Evolutionary conservation across 2,329 filamentous ascomycete species (phyloP), one percentile per base, ranked within the genome.

Genomic region (Ceratocystis papillata): DNA sequence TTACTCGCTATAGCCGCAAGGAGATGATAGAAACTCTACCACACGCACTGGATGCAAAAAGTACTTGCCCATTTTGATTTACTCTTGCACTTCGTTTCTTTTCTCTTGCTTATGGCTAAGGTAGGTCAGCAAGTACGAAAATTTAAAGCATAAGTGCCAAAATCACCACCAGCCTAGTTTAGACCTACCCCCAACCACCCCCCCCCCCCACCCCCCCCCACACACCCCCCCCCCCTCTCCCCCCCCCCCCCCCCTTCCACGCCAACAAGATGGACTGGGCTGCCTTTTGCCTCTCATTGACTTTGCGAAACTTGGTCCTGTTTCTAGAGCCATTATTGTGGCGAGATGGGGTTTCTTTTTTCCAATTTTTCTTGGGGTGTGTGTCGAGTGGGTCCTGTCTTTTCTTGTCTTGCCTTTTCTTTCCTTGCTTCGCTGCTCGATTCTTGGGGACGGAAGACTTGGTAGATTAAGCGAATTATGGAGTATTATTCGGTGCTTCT

Each of bases 241-340:
- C 17, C 45, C 46, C 17, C 45, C 46, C 46, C 45, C 17, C n/a
- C 46, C 46, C 3, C 46, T 17, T 17, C 17, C 4, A 48, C 10
- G 12, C 44, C 46, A 48, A 20, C 45, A 20, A 48, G 45, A 48
- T 20, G 45, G 45, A 48, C n/a, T 48, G 45, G 20, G 22, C 22
- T 50, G 48, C 48, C 17, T 8, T 50, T 50, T 50, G 48, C 48
- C 48, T 50, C 22, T 50, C 3, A 50, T 50, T 50, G 22, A 20
- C 22, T 20, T 50, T 50, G n/a, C 22, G 48, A 22, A 10, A 22
- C 46, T 48, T 50, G 48, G 48, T 22, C 48, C 22, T 50, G 48
- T 50, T 50, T 50, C 48, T 50, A 50, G n/a, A 50, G 48, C 48
- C 48, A 50, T 50, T 50, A 50, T 50, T 50, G 48, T 50, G 48